Base-by-base conservation (phyloP, 2,329 filamentous ascomycete genomes). In the Pseudomassariella vexata region DNA sequence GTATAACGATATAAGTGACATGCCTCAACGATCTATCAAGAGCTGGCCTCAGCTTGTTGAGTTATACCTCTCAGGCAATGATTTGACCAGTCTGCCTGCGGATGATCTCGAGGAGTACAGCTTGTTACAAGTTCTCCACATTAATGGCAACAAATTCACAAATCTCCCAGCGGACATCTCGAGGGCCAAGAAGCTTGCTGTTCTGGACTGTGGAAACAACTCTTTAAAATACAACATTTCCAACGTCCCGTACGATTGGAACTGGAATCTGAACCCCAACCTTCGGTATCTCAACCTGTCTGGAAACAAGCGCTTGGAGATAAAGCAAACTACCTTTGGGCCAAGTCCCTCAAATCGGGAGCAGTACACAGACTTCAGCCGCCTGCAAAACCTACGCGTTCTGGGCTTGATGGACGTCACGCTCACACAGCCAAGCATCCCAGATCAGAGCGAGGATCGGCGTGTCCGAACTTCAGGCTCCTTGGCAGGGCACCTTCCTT, bases 221-320 rank as follows among this genome's bases (percentile, higher is more conserved):
- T 80, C 77, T 15, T 68, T 98, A 36, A 98, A 96, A 59, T 98
- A 98, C 72, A 98, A 98, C 55, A 94, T 98, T 28, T 92, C 88
- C 19, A 98, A 98, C 52, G 95, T 94, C 70, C 92, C 90, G 0
- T 98, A 98, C 54, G 92, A 98, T 55, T 98, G 92, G 92, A 98
- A 98, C 50, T 98, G 92, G 92, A 96, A 96, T 52, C 85, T 92
- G 70, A 98, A 98, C 50, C 86, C 85, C 29, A 94, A 95, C 48
- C 65, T 98, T 44, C 84, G 89, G 41, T 98, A 94, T 52, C 79
- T 98, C 41, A 98, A 96, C 52, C 70, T 98, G 51, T 96, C 90
- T 1, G 92, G 92, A 31, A 98, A 98, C 64, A 95, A 95, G 59
- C 80, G 90, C 30, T 64, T 98, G 20, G 92, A 98, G 59, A 96